Evolutionary conservation across 306 rosid species (phyloP).

Genomic region (Geum urbanum): DNA sequence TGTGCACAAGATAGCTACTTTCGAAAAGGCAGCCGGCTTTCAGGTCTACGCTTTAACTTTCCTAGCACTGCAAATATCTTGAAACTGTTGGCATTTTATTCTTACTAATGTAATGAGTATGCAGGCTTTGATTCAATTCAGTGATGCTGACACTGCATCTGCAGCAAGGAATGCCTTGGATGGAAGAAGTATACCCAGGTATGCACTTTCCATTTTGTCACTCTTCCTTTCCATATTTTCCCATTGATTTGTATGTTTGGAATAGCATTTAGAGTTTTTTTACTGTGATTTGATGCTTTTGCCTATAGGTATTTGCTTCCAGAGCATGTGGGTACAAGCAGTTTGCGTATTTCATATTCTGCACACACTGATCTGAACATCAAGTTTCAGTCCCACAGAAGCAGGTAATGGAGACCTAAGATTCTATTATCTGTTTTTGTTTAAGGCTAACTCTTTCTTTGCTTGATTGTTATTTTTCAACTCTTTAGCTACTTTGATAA

Average conservation of each 20-base stretch:
- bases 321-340: slow-evolving; percentile 73
- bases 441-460: not conserved
- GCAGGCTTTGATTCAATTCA: slow-evolving; percentile 87
- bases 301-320: slow-evolving; percentile 76
- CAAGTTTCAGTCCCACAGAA: slow-evolving; percentile 92
- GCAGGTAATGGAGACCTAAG: slow-evolving; percentile 59
- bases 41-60: slow-evolving; percentile 47
- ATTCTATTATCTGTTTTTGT: slow-evolving; percentile 17
- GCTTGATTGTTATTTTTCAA: slow-evolving; percentile 1
- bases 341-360: slow-evolving; percentile 82
- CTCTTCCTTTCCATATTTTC: not conserved
- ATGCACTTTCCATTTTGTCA: slow-evolving; percentile 25
- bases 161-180: slow-evolving; percentile 80
- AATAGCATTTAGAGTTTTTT: slow-evolving; percentile 13
- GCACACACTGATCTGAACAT: slow-evolving; percentile 90
- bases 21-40: slow-evolving; percentile 92
- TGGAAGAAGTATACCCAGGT: slow-evolving; percentile 94
- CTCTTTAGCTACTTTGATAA: slow-evolving; percentile 22
- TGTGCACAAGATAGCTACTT: slow-evolving; percentile 88
- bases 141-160: slow-evolving; percentile 79
- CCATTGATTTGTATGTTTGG: slow-evolving; percentile 13
- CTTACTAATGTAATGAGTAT: slow-evolving; percentile 22
- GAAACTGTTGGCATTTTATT: not conserved
- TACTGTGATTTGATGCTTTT: slow-evolving; percentile 24
- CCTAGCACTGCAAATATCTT: slow-evolving; percentile 8